Evolutionary conservation across 257 asterid species (phyloP), one percentile per base, ranked within the genome.

Genomic region (Vinca minor): DNA sequence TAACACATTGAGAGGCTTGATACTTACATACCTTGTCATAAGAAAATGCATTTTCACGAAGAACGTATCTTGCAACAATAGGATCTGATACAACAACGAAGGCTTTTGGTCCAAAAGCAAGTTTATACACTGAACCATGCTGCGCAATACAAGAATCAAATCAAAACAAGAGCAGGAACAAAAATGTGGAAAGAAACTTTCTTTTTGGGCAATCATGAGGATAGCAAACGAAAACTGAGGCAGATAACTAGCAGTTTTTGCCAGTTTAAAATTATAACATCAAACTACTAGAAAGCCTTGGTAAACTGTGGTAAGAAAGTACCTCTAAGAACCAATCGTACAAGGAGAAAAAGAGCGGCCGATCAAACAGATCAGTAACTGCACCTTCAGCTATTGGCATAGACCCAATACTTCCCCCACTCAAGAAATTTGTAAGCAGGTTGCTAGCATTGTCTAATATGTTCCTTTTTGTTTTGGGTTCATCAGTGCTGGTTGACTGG

Each of bases 321-420:
- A 92, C 98, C 98, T 92, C 81, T 42, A 89, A 67, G 76, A 89
- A 93, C 98, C 97, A 92, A 79, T 89, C 94, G 55, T 87, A 87
- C 62, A 92, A 66, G 55, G 97, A 80, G 85, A 87, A 89, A 85
- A 89, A 89, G 47, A 92, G 88, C 8, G 98, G 97, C 32, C 84
- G 86, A 61, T 82, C 91, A 48, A 93, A 87, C 55, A 93, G 95
- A 76, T 93, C 98, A 55, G 98, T 73, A 49, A 89, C 91, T 26
- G 95, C 98, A 65, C 98, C 98, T 84, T 93, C 98, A 26, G 98
- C 97, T 38, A 59, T 78, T 56, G 97, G 97, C 98, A 93, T 89
- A 15, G 92, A 75, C 62, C 84, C 91, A 57, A 89, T 79, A 56
- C 66, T 84, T 34, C 88, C 87, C 61, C 97, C 96, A 72, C 97